phyloP scores from a whole-genome alignment of 2,329 filamentous ascomycete species.

The Diaporthe sp. region DNA sequence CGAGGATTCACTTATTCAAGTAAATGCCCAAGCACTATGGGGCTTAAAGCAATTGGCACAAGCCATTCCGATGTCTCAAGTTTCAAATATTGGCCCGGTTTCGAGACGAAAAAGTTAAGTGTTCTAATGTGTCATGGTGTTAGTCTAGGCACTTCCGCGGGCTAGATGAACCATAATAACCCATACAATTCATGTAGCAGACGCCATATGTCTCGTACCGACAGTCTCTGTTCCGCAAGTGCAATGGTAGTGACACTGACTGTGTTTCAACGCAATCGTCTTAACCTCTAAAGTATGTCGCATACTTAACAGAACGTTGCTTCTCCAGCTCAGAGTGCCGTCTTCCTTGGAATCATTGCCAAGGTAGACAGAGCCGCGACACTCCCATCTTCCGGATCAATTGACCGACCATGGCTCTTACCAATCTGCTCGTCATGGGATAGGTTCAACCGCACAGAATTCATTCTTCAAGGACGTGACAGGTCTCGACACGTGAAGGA shows the following conservation, averaged over 20 bases:
- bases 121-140: neutral
- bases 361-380: no score
- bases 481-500: slow-evolving; percentile 21
- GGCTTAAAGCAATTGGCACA: neutral
- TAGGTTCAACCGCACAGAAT: neutral
- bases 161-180: neutral
- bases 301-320: neutral
- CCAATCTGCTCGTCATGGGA: neutral
- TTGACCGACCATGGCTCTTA: no score
- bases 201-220: neutral
- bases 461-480: neutral
- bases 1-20: neutral
- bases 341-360: neutral
- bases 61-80: neutral
- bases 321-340: neutral
- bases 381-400: neutral
- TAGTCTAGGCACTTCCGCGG: neutral
- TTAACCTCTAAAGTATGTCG: neutral
- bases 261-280: neutral
- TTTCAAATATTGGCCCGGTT: neutral
- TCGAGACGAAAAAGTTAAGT: neutral
- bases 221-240: neutral
- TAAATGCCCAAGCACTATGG: neutral
- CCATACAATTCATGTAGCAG: neutral
- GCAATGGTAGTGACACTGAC: neutral